A percentile compares a stretch with the other conserved stretches of the same genome.
Evolutionary conservation across 805 yeast species (phyloP).

Genomic region (Lachancea sp.): DNA sequence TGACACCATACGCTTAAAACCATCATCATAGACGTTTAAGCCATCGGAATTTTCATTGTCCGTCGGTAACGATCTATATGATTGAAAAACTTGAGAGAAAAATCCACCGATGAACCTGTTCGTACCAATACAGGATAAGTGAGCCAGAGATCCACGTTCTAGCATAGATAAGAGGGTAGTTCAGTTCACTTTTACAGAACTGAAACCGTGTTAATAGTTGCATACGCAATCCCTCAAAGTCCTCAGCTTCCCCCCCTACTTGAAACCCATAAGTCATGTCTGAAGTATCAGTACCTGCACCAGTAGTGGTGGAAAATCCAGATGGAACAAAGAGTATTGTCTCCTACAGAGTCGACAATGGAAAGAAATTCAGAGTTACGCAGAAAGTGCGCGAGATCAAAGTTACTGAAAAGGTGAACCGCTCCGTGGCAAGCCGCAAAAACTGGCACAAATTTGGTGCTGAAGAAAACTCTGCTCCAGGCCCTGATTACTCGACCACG

Average conservation of each 20-base stretch:
- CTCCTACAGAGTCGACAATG: slow-evolving; percentile 67
- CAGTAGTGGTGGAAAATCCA: slow-evolving; percentile 67
- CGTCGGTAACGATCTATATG: too few species aligned
- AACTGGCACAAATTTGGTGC: slow-evolving; percentile 85
- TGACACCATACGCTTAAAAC: too few species aligned
- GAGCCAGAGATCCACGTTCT: too few species aligned
- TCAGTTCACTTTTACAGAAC: too few species aligned
- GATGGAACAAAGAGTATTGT: slow-evolving; percentile 90
- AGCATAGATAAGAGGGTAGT: too few species aligned
- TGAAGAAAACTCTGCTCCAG: slow-evolving; percentile 65
- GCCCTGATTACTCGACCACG: slow-evolving; percentile 86
- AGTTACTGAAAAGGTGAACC: slow-evolving; percentile 77
- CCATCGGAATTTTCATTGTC: too few species aligned
- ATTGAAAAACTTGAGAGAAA: too few species aligned
- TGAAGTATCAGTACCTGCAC: slow-evolving; percentile 50
- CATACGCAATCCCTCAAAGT: too few species aligned
- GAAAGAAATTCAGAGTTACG: slow-evolving; percentile 80
- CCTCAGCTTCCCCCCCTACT: background rate
- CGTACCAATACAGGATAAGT: too few species aligned
- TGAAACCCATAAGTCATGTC: slow-evolving; percentile 18
- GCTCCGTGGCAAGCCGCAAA: slow-evolving; percentile 78
- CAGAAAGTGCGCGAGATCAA: slow-evolving; percentile 74
- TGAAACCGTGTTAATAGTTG: too few species aligned
- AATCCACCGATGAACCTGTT: too few species aligned
- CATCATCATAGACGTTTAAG: too few species aligned